A percentile compares a stretch with the other conserved stretches of the same genome.
Evolutionary conservation across 2,329 filamentous ascomycete genomes (phyloP).

Genomic region (Fusarium metavorans): DNA sequence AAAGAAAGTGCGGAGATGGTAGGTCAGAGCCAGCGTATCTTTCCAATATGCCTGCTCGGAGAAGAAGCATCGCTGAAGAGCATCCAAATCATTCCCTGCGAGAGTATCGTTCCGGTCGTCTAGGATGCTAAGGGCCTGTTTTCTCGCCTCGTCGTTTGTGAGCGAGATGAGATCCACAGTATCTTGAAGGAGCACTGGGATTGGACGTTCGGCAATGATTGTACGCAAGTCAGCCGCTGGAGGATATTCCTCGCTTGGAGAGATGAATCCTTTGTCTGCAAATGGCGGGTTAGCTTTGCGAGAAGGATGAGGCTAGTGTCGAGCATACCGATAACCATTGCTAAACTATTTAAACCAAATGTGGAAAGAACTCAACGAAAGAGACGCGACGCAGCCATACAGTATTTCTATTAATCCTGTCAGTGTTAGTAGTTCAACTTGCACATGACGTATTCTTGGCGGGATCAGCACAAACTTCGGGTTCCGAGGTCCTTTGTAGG

Average conservation of each 20-base stretch:
- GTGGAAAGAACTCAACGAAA: neutral
- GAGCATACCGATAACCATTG: neutral
- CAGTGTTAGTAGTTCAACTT: neutral
- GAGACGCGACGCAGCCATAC: neutral
- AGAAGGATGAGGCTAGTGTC: neutral
- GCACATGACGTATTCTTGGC: neutral
- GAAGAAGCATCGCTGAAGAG: constrained; percentile 15
- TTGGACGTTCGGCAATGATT: constrained; percentile 12
- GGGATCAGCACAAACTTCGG: neutral
- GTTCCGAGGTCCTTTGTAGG: neutral
- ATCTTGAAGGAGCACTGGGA: neutral
- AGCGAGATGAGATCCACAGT: constrained; percentile 3
- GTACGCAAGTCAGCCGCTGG: neutral
- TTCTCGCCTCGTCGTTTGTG: rapidly evolving
- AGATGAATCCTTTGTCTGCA: neutral
- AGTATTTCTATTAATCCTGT: neutral
- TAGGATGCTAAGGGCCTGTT: neutral
- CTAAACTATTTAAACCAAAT: neutral
- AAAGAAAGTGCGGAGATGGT: constrained; percentile 28
- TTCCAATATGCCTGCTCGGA: constrained; percentile 32
- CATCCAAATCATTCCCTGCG: neutral
- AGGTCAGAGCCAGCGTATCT: constrained; percentile 26
- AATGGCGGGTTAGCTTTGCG: neutral
- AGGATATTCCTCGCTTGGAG: constrained; percentile 3
- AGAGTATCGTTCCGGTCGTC: constrained; percentile 12